Percentiles rank a stretch among this genome's conserved stretches.
These are phyloP conservation scores for Parascedosporium putredinis DNA, from an alignment of 2,329 filamentous ascomycete species.

Conservation along the genomic window DNA sequence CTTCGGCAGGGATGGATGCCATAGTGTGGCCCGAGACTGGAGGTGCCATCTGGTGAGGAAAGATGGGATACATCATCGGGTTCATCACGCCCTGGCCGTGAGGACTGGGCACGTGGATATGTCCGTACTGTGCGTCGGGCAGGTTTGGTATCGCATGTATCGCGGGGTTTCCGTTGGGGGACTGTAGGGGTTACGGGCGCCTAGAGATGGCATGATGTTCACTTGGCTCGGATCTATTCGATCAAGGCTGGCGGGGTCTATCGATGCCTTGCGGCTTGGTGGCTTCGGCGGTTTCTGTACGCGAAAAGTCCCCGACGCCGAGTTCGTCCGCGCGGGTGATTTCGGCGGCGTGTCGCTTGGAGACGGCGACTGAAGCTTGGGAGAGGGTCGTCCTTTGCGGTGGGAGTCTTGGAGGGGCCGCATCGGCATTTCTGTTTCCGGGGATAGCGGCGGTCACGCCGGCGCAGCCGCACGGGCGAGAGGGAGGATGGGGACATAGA, in stretches of 20 bases:
- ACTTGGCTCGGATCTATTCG: constrained; percentile 43
- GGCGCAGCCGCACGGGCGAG: constrained; percentile 50
- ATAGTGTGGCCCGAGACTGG: constrained; percentile 13
- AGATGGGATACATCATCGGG: constrained; percentile 21
- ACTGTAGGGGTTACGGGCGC: background rate
- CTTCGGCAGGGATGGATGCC: constrained; percentile 14
- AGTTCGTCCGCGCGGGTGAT: constrained; percentile 14
- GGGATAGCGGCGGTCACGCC: constrained; percentile 56
- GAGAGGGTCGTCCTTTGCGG: constrained; percentile 13
- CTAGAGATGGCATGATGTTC: constrained; percentile 30
- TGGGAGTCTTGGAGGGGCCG: constrained; percentile 22
- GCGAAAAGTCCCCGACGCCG: constrained; percentile 27
- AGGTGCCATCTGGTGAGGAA: constrained; percentile 20
- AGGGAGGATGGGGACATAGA: constrained; percentile 55
- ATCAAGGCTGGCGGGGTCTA: constrained; percentile 36
- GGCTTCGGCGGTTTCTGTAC: constrained; percentile 34
- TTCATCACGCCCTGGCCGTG: constrained; percentile 5
- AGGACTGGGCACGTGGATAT: background rate
- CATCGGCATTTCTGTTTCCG: constrained; percentile 47
- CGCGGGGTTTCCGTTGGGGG: background rate
- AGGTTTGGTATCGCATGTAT: background rate
- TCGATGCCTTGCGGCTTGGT: constrained; percentile 34
- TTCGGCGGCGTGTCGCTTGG: background rate
- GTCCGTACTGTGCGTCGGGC: background rate
- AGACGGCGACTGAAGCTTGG: constrained; percentile 3